phyloP scores from a whole-genome alignment of 352 stramenopile species.

The Phytophthora rubi region DNA sequence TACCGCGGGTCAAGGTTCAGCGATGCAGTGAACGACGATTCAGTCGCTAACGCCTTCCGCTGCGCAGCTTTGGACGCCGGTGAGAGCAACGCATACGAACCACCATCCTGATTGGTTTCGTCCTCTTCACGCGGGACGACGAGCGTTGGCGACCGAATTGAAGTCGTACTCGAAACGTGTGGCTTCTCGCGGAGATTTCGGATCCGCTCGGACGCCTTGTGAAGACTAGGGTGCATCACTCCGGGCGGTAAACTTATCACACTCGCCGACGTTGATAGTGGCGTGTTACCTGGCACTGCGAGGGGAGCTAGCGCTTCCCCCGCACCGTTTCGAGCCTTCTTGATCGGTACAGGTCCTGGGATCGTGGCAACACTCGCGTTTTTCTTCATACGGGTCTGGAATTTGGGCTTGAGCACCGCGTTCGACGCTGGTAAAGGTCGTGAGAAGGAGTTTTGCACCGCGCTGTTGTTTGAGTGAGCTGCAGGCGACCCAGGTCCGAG shows the following conservation, averaged over 20 bases:
- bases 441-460: slow-evolving; percentile 4
- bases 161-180: slow-evolving; percentile 18
- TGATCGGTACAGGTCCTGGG: not conserved
- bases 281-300: not conserved
- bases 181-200: slow-evolving; percentile 53
- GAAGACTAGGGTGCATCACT: slow-evolving; percentile 61
- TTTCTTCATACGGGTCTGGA: slow-evolving; percentile 53
- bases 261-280: slow-evolving; percentile 41
- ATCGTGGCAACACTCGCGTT: slow-evolving; percentile 50
- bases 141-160: slow-evolving; percentile 16
- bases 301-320: not conserved
- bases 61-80: slow-evolving; percentile 40
- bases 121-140: slow-evolving; percentile 29
- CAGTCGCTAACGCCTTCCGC: slow-evolving; percentile 27
- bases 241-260: slow-evolving; percentile 32
- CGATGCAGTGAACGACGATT: slow-evolving; percentile 76
- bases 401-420: slow-evolving; percentile 50
- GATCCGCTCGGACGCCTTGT: slow-evolving; percentile 65
- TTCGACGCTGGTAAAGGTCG: slow-evolving; percentile 8
- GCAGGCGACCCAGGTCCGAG: slow-evolving; percentile 40
- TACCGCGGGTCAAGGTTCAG: slow-evolving; percentile 79
- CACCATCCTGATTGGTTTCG: slow-evolving; percentile 21
- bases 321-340: not conserved
- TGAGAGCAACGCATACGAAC: slow-evolving; percentile 26
- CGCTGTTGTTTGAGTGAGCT: not conserved